These are phyloP conservation scores for Globisporangium recalcitrans DNA, from an alignment of 352 stramenopile species.

Conservation along the genomic window DNA sequence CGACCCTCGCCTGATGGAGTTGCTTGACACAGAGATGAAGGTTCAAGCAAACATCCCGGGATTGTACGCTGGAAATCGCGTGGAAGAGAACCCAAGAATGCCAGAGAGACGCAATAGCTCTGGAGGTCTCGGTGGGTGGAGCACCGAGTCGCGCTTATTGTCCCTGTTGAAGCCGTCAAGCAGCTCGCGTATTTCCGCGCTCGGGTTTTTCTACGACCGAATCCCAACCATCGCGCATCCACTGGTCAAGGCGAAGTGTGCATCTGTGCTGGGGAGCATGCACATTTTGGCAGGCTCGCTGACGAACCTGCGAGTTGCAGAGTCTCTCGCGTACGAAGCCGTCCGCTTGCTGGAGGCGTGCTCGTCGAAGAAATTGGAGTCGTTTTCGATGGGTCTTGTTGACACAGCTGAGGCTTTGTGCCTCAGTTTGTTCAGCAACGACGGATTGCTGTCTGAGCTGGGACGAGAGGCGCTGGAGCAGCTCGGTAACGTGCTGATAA, in stretches of 20 bases:
- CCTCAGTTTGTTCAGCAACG: conserved; percentile 73
- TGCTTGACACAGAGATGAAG: conserved; percentile 27
- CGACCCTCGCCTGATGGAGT: conserved; percentile 41
- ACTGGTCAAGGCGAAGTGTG: conserved; percentile 76
- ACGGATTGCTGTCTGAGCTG: conserved; percentile 64
- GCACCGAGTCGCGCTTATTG: conserved; percentile 31
- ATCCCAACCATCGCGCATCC: conserved; percentile 39
- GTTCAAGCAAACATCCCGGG: conserved; percentile 12
- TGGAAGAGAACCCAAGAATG: not conserved
- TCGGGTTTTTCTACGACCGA: conserved; percentile 58
- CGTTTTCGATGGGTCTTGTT: conserved; percentile 14
- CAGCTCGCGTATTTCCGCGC: conserved; percentile 30
- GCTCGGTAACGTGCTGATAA: conserved; percentile 74
- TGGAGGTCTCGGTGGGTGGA: conserved; percentile 40
- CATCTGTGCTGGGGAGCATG: conserved; percentile 51
- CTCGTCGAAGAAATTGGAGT: conserved; percentile 26
- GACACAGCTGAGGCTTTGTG: conserved; percentile 15
- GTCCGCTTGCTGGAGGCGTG: conserved; percentile 62
- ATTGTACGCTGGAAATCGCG: conserved; percentile 12
- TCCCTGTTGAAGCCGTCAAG: conserved; percentile 50
- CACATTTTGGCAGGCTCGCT: conserved; percentile 40
- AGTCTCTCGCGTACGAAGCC: conserved; percentile 72
- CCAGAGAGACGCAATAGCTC: conserved; percentile 15
- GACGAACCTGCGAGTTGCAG: conserved; percentile 46
- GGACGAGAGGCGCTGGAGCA: conserved; percentile 65